Percentiles rank a stretch among this genome's conserved stretches.
Evolutionary conservation across 2,329 filamentous ascomycete species (phyloP).

Genomic region (Cyclaneusma minus): DNA sequence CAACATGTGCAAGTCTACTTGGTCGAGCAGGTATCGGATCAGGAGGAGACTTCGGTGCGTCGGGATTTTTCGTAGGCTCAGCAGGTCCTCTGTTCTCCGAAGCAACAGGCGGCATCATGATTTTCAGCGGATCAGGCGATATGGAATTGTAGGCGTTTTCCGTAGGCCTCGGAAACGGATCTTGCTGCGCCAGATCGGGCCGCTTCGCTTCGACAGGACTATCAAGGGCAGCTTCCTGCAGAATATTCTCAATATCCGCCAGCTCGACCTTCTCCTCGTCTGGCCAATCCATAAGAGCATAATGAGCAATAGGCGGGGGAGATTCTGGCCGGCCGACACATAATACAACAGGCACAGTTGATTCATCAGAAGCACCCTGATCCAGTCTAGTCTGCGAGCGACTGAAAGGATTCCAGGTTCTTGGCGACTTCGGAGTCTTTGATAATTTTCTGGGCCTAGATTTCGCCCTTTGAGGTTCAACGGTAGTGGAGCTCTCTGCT

Average conservation of each 20-base stretch:
- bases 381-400: constrained; percentile 26
- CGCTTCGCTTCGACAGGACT: constrained; percentile 1
- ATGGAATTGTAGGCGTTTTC: too few species aligned
- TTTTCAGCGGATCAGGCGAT: too few species aligned
- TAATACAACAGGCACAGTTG: constrained; percentile 30
- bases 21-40: constrained; percentile 23
- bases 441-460: constrained; percentile 38
- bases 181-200: constrained; percentile 1
- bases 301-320: constrained; percentile 37
- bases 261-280: constrained; percentile 21
- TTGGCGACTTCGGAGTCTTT: constrained; percentile 35
- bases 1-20: constrained; percentile 64
- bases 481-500: constrained; percentile 23
- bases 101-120: too few species aligned
- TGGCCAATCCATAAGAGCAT: constrained; percentile 44
- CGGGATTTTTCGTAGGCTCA: too few species aligned
- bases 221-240: constrained; percentile 32
- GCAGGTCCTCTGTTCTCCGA: too few species aligned
- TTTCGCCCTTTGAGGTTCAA: too few species aligned
- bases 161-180: too few species aligned
- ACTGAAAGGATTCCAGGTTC: constrained; percentile 49
- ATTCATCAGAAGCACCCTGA: too few species aligned
- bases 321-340: constrained; percentile 25
- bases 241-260: constrained; percentile 27
- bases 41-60: too few species aligned